Evolutionary conservation across 1,284 basidiomycete species (phyloP).

Genomic region (Trichosporon sp.): DNA sequence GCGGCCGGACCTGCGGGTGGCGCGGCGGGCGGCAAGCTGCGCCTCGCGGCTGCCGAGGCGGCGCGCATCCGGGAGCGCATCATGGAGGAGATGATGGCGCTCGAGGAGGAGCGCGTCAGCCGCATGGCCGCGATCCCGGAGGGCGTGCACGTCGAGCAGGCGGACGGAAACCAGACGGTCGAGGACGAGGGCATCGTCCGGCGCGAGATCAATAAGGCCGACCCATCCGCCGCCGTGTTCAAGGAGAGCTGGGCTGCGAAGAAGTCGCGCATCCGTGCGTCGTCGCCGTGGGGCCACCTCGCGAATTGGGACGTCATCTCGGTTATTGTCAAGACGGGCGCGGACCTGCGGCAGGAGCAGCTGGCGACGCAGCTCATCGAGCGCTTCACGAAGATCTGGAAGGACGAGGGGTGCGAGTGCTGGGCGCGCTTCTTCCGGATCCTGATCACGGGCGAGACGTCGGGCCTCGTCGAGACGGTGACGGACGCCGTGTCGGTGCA

Average conservation of each 20-base stretch:
- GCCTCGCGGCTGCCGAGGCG: conserved; percentile 72
- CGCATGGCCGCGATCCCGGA: conserved; percentile 77
- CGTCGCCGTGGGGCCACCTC: conserved; percentile 92
- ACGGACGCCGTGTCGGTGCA: conserved; percentile 97
- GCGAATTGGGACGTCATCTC: conserved; percentile 74
- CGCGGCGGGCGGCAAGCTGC: conserved; percentile 54
- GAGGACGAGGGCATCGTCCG: conserved; percentile 91
- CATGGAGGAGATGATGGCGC: conserved; percentile 96
- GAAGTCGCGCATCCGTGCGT: conserved; percentile 87
- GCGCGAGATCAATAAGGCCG: conserved; percentile 90
- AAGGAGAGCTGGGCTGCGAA: conserved; percentile 93
- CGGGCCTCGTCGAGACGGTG: conserved; percentile 90
- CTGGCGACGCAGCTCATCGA: conserved; percentile 91
- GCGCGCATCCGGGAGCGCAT: conserved; percentile 88
- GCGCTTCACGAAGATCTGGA: conserved; percentile 91
- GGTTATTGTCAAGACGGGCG: conserved; percentile 97
- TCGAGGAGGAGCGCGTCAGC: conserved; percentile 95
- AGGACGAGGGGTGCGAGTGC: conserved; percentile 80
- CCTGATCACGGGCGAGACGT: conserved; percentile 85
- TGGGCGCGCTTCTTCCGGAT: conserved; percentile 91
- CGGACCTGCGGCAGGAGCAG: conserved; percentile 95
- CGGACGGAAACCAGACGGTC: conserved; percentile 57
- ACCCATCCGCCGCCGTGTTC: conserved; percentile 89
- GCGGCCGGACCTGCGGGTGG: background rate
- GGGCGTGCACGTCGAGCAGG: conserved; percentile 53